Evolutionary conservation across 768 basidiomycete species (phyloP).

Genomic region (Pisolithus orientalis): DNA sequence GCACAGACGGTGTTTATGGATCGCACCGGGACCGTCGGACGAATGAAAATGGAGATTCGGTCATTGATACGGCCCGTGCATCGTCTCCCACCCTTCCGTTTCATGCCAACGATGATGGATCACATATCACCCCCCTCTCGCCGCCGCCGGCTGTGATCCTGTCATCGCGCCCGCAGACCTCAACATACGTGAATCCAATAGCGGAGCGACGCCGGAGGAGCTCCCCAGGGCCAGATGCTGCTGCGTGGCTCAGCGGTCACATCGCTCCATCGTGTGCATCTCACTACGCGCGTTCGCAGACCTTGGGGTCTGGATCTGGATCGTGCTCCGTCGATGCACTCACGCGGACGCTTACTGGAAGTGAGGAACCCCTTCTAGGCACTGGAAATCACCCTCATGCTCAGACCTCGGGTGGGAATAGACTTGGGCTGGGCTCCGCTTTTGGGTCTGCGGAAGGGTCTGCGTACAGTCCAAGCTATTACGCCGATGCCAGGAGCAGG

Average conservation of each 20-base stretch:
- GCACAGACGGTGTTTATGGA: slow-evolving; percentile 23
- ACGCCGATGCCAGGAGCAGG: neutral
- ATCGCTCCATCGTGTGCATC: slow-evolving; percentile 21
- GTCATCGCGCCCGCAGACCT: slow-evolving; percentile 6
- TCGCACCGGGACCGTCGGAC: slow-evolving; percentile 11
- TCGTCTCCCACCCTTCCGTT: slow-evolving; percentile 23
- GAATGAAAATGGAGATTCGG: slow-evolving; percentile 6
- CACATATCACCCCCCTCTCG: slow-evolving; percentile 16
- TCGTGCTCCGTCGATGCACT: slow-evolving; percentile 24
- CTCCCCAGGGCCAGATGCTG: slow-evolving; percentile 24
- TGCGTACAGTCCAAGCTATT: slow-evolving; percentile 9
- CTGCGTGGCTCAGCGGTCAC: slow-evolving; percentile 20
- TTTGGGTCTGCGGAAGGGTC: slow-evolving; percentile 23
- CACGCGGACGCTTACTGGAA: slow-evolving; percentile 21
- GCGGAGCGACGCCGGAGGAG: slow-evolving; percentile 11
- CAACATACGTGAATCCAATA: slow-evolving; percentile 13
- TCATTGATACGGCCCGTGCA: slow-evolving; percentile 5
- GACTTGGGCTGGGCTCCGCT: slow-evolving; percentile 21
- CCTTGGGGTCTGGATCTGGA: slow-evolving; percentile 20
- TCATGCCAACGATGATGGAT: slow-evolving; percentile 8
- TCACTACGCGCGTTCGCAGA: slow-evolving; percentile 24
- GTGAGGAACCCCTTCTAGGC: slow-evolving; percentile 23
- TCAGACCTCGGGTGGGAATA: slow-evolving; percentile 6
- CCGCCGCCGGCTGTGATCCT: slow-evolving; percentile 16
- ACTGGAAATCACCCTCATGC: slow-evolving; percentile 11